Percentiles rank a stretch among this genome's conserved stretches.
Evolutionary conservation across 2,329 filamentous ascomycete species (phyloP).

Genomic region (Colletotrichum eleusines): DNA sequence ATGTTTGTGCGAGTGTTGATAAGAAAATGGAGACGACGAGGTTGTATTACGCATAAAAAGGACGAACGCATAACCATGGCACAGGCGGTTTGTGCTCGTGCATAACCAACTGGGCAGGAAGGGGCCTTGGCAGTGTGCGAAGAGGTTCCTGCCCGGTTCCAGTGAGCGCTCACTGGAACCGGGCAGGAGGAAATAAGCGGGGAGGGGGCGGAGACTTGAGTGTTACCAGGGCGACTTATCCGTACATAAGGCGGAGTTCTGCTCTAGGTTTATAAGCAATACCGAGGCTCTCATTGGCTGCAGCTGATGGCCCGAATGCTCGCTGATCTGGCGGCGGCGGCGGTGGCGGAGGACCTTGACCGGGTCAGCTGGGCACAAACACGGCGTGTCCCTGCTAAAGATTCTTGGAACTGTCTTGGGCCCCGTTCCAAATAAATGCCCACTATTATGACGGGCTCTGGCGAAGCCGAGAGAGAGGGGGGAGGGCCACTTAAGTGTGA

Average conservation of each 20-base stretch:
- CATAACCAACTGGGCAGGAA: conserved; percentile 17
- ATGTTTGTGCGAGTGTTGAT: conserved; percentile 18
- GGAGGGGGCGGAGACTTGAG: neutral
- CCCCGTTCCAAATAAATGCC: neutral
- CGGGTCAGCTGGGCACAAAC: conserved; percentile 38
- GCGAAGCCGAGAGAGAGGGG: conserved; percentile 5
- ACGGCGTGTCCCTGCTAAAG: conserved; percentile 34
- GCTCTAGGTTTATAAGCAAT: neutral
- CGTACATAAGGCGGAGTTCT: conserved; percentile 28
- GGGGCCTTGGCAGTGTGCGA: too few relatives aligned
- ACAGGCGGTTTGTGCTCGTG: conserved; percentile 11
- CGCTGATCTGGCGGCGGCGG: neutral
- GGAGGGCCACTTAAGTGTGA: neutral
- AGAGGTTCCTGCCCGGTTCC: too few relatives aligned
- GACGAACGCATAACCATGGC: conserved; percentile 14
- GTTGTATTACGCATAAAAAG: conserved; percentile 34
- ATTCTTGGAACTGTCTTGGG: conserved; percentile 7
- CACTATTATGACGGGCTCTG: conserved; percentile 33
- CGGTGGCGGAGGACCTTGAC: conserved; percentile 9
- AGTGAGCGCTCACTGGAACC: too few relatives aligned
- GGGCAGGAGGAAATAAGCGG: conserved; percentile 2
- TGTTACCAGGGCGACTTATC: conserved; percentile 11
- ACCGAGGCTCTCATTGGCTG: conserved; percentile 8
- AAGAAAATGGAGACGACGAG: conserved; percentile 22
- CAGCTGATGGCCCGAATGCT: neutral